These are phyloP conservation scores for Prunus campanulata DNA, from an alignment of 306 rosid genomes.

Conservation along the genomic window DNA sequence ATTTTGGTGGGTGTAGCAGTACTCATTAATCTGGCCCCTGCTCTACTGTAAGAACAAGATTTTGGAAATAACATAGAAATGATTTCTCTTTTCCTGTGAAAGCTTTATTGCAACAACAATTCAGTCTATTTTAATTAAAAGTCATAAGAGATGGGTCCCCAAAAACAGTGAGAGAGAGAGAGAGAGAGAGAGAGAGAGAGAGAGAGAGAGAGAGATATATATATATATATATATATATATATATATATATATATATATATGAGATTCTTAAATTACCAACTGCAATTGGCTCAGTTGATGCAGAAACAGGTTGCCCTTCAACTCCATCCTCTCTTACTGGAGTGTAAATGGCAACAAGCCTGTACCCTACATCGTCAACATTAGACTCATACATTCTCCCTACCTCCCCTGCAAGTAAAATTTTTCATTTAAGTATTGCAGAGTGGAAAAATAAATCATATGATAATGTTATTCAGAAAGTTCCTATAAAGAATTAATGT, in stretches of 20 bases:
- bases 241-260: background rate
- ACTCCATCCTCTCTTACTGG: slow-evolving; percentile 95
- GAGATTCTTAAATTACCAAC: slow-evolving; percentile 62
- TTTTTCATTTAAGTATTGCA: slow-evolving; percentile 16
- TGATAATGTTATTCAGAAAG: background rate
- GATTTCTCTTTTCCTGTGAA: too few species aligned
- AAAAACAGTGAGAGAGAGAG: background rate
- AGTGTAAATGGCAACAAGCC: slow-evolving; percentile 90
- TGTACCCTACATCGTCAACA: slow-evolving; percentile 95
- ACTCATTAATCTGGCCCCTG: too few species aligned
- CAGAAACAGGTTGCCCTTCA: slow-evolving; percentile 88
- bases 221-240: too few species aligned
- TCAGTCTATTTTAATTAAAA: background rate
- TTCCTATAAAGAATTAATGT: too few species aligned
- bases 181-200: too few species aligned
- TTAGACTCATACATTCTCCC: slow-evolving; percentile 94
- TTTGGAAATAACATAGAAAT: too few species aligned
- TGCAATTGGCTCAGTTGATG: slow-evolving; percentile 90
- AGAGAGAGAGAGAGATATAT: too few species aligned
- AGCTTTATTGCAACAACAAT: too few species aligned
- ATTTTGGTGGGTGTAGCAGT: too few species aligned
- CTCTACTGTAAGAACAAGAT: too few species aligned
- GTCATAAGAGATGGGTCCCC: background rate
- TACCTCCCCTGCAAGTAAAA: slow-evolving; percentile 69
- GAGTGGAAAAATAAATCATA: slow-evolving; percentile 4